These are phyloP conservation scores for Purshia tridentata DNA, from an alignment of 306 rosid genomes.

Conservation along the genomic window DNA sequence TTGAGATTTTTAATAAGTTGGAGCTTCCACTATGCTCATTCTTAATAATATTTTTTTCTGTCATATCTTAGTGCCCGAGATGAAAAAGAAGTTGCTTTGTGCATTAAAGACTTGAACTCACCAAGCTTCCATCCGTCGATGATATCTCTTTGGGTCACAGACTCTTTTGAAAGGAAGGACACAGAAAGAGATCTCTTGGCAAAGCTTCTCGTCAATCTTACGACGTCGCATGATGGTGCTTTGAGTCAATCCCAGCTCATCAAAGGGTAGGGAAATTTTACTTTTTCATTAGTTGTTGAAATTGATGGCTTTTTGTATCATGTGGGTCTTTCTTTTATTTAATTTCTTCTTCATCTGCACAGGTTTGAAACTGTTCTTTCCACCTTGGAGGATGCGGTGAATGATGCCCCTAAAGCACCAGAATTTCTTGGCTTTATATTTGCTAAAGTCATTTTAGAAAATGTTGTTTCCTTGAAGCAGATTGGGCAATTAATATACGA, in stretches of 20 bases:
- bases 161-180: constrained; percentile 87
- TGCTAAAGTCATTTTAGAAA: constrained; percentile 49
- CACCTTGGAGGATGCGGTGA: constrained; percentile 74
- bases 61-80: constrained; percentile 73
- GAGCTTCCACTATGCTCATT: background rate
- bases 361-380: constrained; percentile 71
- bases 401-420: constrained; percentile 84
- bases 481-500: constrained; percentile 52
- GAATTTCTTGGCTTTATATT: constrained; percentile 73
- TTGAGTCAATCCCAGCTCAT: constrained; percentile 62
- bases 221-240: constrained; percentile 47
- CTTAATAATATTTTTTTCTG: background rate
- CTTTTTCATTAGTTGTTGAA: background rate
- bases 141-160: constrained; percentile 76
- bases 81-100: constrained; percentile 61
- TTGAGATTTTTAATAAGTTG: background rate
- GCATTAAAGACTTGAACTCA: constrained; percentile 71
- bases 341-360: constrained; percentile 15
- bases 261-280: constrained; percentile 56
- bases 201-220: constrained; percentile 58
- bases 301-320: background rate
- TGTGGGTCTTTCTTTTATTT: background rate
- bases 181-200: constrained; percentile 69
- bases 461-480: constrained; percentile 53
- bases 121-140: constrained; percentile 83